Conservation (phyloP, 2,329 filamentous ascomycete genomes). For the Arthrobotrys musiformis region DNA sequence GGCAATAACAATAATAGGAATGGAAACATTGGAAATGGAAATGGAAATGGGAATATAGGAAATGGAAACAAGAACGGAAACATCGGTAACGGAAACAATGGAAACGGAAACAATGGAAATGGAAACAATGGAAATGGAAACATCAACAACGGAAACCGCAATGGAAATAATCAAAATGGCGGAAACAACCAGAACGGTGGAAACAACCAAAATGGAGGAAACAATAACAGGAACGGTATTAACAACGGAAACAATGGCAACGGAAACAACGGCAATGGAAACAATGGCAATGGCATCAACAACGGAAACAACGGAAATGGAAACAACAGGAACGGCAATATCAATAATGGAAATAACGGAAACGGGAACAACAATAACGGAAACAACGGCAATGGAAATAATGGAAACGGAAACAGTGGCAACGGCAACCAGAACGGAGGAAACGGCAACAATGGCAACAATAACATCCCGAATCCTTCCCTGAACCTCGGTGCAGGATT, state of each 20-base stretch:
- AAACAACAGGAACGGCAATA: background rate
- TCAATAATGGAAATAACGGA: background rate
- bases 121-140: background rate
- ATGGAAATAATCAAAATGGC: background rate
- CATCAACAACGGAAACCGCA: background rate
- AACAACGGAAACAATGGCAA: background rate
- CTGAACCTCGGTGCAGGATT: background rate
- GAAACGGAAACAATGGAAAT: background rate
- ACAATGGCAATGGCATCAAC: background rate
- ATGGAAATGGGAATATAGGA: background rate
- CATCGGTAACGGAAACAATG: background rate
- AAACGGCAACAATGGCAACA: background rate
- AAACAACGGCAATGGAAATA: background rate
- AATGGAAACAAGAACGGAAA: background rate
- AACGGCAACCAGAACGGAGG: background rate
- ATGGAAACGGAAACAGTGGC: background rate
- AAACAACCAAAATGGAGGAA: background rate
- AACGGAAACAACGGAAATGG: background rate
- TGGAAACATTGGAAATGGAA: background rate
- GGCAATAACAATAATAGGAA: background rate
- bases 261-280: background rate
- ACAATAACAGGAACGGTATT: background rate
- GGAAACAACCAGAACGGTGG: background rate
- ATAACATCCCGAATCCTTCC: background rate
- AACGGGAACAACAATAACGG: slow-evolving; percentile 3